Evolutionary conservation across 2,329 filamentous ascomycete species (phyloP).

Genomic region (Diatrype stigma): DNA sequence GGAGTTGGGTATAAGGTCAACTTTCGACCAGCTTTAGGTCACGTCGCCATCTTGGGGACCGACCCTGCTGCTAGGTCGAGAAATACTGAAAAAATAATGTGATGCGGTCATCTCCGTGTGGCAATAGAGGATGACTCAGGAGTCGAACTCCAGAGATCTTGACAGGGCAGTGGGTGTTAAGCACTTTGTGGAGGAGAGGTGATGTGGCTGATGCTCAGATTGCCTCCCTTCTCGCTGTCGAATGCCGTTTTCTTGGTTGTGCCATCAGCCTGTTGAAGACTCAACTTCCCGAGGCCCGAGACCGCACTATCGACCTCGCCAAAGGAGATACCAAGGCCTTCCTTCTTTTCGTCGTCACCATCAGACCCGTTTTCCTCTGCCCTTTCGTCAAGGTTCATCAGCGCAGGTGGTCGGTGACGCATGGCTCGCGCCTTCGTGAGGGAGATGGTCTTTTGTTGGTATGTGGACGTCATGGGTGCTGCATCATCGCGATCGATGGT

Average conservation of each 20-base stretch:
- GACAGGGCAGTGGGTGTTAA: slow-evolving; percentile 7
- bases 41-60: too few species aligned
- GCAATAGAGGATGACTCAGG: background rate
- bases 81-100: too few species aligned
- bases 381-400: slow-evolving; percentile 66
- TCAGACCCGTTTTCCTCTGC: slow-evolving; percentile 27
- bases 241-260: slow-evolving; percentile 28
- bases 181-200: slow-evolving; percentile 27
- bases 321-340: slow-evolving; percentile 35
- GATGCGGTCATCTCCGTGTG: background rate
- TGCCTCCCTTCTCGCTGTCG: slow-evolving; percentile 25
- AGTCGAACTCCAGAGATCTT: too few species aligned
- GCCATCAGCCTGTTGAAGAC: slow-evolving; percentile 28
- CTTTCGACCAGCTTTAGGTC: too few species aligned
- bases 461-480: slow-evolving; percentile 79
- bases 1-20: too few species aligned
- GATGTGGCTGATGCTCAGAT: slow-evolving; percentile 18
- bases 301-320: slow-evolving; percentile 36
- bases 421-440: slow-evolving; percentile 82
- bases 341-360: slow-evolving; percentile 26
- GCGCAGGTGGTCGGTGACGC: slow-evolving; percentile 82
- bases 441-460: slow-evolving; percentile 95
- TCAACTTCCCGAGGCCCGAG: slow-evolving; percentile 32
- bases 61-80: too few species aligned
- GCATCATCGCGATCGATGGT: slow-evolving; percentile 90